phyloP scores from a whole-genome alignment of 257 asterid genomes.

The Solanum megistacrolobum region DNA sequence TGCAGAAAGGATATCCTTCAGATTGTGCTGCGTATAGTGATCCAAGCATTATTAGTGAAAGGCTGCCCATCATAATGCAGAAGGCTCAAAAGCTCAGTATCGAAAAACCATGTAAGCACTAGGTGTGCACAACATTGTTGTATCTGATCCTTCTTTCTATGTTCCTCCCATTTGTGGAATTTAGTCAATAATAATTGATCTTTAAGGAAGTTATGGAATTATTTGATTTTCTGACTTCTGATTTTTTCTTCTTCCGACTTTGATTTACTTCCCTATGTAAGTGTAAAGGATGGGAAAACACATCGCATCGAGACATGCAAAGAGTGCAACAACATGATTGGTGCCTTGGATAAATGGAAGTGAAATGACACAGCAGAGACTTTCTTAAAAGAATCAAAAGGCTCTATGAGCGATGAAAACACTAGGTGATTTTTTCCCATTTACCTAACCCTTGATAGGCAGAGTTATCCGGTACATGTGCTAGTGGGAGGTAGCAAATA shows the following conservation, averaged over 20 bases:
- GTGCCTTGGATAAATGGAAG: neutral
- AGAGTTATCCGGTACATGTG: neutral
- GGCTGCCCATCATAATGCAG: conserved; percentile 70
- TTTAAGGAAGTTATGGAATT: neutral
- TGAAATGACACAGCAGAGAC: neutral
- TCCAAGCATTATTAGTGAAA: conserved; percentile 67
- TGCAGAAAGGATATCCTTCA: conserved; percentile 89
- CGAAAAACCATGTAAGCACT: conserved; percentile 36
- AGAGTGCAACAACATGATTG: neutral
- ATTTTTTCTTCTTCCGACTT: neutral
- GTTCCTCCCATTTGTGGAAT: neutral
- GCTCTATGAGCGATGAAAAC: neutral
- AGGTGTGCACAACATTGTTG: conserved; percentile 13
- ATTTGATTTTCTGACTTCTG: neutral
- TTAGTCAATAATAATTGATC: neutral
- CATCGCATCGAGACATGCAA: neutral
- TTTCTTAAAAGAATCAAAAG: neutral
- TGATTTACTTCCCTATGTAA: neutral
- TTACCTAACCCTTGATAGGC: neutral
- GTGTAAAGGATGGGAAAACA: neutral
- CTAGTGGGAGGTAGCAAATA: neutral
- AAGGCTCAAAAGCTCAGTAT: conserved; percentile 68
- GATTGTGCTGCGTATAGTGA: conserved; percentile 85
- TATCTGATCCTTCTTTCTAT: conserved; percentile 3
- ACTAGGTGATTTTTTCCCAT: neutral